phyloP scores from a whole-genome alignment of 805 yeast species.

The Lipomyces spencermartinsiae region DNA sequence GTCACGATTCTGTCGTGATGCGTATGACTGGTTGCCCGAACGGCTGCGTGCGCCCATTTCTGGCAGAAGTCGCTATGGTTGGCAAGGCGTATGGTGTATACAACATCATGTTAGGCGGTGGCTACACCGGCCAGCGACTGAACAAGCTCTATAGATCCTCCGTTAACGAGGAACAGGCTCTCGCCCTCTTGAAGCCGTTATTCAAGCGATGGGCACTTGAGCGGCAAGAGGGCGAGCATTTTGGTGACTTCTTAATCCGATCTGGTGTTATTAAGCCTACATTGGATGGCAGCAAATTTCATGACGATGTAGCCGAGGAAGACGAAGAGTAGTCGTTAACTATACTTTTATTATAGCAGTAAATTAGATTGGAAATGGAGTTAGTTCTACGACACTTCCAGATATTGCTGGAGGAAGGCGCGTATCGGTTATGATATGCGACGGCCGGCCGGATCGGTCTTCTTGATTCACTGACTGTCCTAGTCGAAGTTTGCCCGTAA shows the following conservation, averaged over 20 bases:
- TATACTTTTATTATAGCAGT: no score
- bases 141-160: conserved; percentile 89
- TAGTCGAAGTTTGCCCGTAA: no score
- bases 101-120: conserved; percentile 94
- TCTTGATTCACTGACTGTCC: no score
- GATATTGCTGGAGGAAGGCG: no score
- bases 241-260: conserved; percentile 92
- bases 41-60: conserved; percentile 98
- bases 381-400: no score
- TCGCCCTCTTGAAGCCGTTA: conserved; percentile 77
- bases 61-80: conserved; percentile 93
- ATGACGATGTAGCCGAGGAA: conserved; percentile 88
- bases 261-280: conserved; percentile 89
- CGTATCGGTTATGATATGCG: no score
- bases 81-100: conserved; percentile 95
- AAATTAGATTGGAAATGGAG: no score
- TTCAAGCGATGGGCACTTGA: conserved; percentile 95
- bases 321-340: conserved; percentile 23
- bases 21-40: conserved; percentile 99
- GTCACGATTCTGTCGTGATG: conserved; percentile 94
- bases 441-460: no score
- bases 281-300: conserved; percentile 89
- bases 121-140: conserved; percentile 88
- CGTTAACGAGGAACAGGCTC: conserved; percentile 86
- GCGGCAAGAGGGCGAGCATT: conserved; percentile 88